Conservation (phyloP, 73 alveolate species). For the Paramecium sexaurelia region DNA sequence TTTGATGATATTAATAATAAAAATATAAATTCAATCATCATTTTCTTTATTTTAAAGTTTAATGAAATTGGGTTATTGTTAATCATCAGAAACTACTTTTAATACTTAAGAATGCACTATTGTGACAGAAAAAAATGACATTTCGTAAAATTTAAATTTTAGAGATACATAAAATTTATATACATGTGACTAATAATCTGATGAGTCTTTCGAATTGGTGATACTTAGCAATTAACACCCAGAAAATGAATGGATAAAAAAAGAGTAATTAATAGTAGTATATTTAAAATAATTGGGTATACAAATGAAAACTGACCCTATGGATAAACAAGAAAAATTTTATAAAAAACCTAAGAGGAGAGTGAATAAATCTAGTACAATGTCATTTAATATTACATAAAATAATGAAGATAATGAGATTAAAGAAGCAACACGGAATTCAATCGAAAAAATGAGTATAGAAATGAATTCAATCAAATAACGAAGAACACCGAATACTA, state of each 20-base stretch:
- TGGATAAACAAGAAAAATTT: neutral
- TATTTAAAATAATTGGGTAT: conserved; percentile 34
- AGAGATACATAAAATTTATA: neutral
- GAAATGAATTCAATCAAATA: conserved; percentile 9
- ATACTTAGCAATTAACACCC: neutral
- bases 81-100: conserved; percentile 3
- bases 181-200: neutral
- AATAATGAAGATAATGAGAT: neutral
- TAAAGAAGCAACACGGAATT: neutral
- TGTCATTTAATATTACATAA: neutral
- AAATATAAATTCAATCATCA: neutral
- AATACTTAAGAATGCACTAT: neutral
- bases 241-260: conserved; percentile 30
- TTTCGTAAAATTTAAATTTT: neutral
- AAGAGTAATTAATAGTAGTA: neutral
- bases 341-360: conserved; percentile 13
- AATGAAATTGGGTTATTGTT: neutral
- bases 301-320: conserved; percentile 43
- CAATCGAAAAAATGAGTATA: neutral
- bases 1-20: neutral
- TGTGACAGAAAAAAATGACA: neutral
- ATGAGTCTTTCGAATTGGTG: neutral
- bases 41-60: neutral
- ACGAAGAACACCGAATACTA: neutral
- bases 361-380: conserved; percentile 19